Evolutionary conservation across 257 asterid genomes (phyloP).

Genomic region (Cynanchum wilfordii): DNA sequence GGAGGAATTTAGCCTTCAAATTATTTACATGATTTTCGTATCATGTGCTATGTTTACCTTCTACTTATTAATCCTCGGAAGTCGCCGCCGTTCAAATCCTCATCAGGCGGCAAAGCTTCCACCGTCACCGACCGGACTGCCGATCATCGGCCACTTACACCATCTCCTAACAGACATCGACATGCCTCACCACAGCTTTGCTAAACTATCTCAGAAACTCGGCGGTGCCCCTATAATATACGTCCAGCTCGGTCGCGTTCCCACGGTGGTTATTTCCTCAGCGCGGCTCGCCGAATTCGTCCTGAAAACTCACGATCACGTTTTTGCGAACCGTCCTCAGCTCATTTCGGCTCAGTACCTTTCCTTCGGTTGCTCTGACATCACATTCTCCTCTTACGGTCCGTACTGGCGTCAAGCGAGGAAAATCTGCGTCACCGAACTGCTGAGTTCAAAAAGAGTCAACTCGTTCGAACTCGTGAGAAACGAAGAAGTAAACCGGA

Average conservation of each 20-base stretch:
- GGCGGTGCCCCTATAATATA: conserved; percentile 24
- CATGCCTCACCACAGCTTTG: conserved; percentile 33
- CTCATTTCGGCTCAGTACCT: conserved; percentile 31
- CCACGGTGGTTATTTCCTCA: conserved; percentile 31
- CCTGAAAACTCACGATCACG: conserved; percentile 27
- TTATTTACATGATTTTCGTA: conserved; percentile 10
- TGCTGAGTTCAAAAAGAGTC: conserved; percentile 31
- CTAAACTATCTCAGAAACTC: conserved; percentile 18
- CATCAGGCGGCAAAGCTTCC: conserved; percentile 2
- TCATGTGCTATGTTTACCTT: conserved; percentile 13
- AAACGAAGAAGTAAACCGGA: conserved; percentile 28
- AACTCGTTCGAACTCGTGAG: conserved; percentile 24
- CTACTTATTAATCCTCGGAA: neutral
- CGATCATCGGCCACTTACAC: conserved; percentile 37
- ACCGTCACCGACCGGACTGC: conserved; percentile 23
- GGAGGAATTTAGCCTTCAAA: conserved; percentile 18
- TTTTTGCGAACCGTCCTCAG: conserved; percentile 30
- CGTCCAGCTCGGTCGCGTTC: conserved; percentile 34
- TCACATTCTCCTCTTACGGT: conserved; percentile 36
- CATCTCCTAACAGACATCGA: conserved; percentile 23
- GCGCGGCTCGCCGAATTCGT: conserved; percentile 26
- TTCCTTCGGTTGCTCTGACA: conserved; percentile 35
- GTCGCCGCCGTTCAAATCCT: neutral
- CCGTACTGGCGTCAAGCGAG: conserved; percentile 42
- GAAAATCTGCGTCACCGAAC: conserved; percentile 32